Evolutionary conservation across 2,329 filamentous ascomycete species (phyloP), one percentile per base, ranked within the genome.

Genomic region (Penicillium oxalicum): DNA sequence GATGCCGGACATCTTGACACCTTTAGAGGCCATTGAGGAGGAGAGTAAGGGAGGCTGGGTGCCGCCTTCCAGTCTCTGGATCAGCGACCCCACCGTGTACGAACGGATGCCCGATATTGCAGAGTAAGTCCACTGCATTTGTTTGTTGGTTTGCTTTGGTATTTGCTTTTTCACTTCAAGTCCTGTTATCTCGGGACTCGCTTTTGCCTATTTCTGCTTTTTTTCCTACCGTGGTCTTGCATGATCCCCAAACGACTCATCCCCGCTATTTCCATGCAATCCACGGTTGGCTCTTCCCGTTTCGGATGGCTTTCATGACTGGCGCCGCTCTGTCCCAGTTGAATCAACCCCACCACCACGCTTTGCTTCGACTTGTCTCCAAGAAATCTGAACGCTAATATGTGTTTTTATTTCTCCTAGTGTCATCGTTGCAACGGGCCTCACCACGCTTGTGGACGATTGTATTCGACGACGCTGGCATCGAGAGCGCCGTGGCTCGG

Each of bases 371-470:
- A 8, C 29, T 11, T 7, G 29, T 7, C 29, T 32, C 11, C 3
- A 7, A 32, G 7, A 11, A 32, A 8, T 11, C 7, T 32, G 29
- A 32, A 34, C 29, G 13, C 40, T 43, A 25, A 43, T 18, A 34
- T 13, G 12, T 25, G 36, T 18, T 18, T 18, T 18, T 18, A 2
- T 18, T 18, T 18, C 18, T 18, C 18, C 2, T 46, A 95, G 90
- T 67, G 85, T 95, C 56, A 85, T 97, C 54, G 80, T 97, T 54
- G 82, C 90, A 40, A 93, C 90, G n/a, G 91, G 91, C 25, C 79
- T 97, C 58, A 83, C 95, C 59, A 82, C 87, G 6, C 81, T 97
- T 39, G 86, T 94, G 44, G 91, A 97, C 64, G 89, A 97, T 71
- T 88, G 84, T 72, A 95, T 97, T 74, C 87, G 88, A 69, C 78